phyloP scores from a whole-genome alignment of 495 filamentous ascomycete species.

The Tuber magnatum region DNA sequence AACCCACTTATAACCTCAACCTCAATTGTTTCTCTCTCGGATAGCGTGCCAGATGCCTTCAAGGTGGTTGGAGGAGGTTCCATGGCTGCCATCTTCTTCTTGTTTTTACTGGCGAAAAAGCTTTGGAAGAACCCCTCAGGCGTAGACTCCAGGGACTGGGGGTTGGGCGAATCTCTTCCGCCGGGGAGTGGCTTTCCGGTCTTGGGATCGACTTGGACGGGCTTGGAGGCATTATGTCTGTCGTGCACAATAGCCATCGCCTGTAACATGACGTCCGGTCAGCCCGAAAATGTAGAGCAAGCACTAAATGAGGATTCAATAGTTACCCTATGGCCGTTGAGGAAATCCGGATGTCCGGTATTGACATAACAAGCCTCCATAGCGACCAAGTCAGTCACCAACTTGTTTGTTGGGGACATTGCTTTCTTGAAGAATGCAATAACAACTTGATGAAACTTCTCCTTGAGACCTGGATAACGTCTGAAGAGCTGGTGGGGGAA shows the following conservation, averaged over 20 bases:
- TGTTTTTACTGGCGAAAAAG: constrained; percentile 97
- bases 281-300: constrained; percentile 1
- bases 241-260: constrained; percentile 98
- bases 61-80: constrained; percentile 85
- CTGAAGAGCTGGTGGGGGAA: constrained; percentile 56
- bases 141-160: constrained; percentile 49
- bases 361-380: constrained; percentile 99
- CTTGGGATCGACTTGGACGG: constrained; percentile 97
- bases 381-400: constrained; percentile 82
- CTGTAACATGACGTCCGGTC: constrained; percentile 42
- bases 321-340: constrained; percentile 80
- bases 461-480: constrained; percentile 85
- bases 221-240: constrained; percentile 67
- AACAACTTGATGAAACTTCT: constrained; percentile 93
- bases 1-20: constrained; percentile 96
- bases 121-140: constrained; percentile 85
- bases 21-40: constrained; percentile 85
- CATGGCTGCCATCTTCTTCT: constrained; percentile 99
- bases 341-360: constrained; percentile 95
- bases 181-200: constrained; percentile 85
- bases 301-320: background rate
- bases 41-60: constrained; percentile 86
- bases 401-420: constrained; percentile 95
- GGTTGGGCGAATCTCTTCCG: constrained; percentile 59
- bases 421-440: constrained; percentile 95